Conservation (phyloP, 2,329 filamentous ascomycete genomes). For the Chaetomiaceae sp. region DNA sequence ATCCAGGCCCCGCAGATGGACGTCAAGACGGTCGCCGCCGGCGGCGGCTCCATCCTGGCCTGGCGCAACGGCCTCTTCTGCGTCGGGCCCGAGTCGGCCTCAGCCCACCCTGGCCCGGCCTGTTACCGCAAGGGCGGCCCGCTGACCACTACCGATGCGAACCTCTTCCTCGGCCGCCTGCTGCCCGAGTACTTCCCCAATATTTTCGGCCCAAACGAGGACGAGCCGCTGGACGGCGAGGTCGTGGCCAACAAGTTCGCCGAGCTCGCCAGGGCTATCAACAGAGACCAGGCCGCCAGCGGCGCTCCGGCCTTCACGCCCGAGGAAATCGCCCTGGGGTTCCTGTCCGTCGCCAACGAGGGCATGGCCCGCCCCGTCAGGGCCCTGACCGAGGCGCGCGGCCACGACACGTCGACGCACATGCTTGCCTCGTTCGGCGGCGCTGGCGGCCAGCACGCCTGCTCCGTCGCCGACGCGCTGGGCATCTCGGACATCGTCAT, state of each 20-base stretch:
- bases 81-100: slow-evolving; percentile 83
- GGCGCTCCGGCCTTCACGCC: no score
- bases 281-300: no score
- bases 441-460: slow-evolving; percentile 84
- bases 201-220: slow-evolving; percentile 87
- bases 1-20: slow-evolving; percentile 90
- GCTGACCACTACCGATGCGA: slow-evolving; percentile 89
- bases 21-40: slow-evolving; percentile 92
- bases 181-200: slow-evolving; percentile 90
- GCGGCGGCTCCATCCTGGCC: slow-evolving; percentile 78
- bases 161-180: slow-evolving; percentile 76
- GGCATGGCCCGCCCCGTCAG: slow-evolving; percentile 88
- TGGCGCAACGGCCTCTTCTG: slow-evolving; percentile 87
- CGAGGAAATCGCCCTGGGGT: slow-evolving; percentile 85
- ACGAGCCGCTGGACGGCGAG: slow-evolving; percentile 71
- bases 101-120: slow-evolving; percentile 82
- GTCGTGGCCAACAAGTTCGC: no score
- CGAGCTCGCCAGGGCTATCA: no score
- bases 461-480: slow-evolving; percentile 81
- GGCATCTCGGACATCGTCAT: slow-evolving; percentile 82
- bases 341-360: slow-evolving; percentile 85
- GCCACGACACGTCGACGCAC: slow-evolving; percentile 85
- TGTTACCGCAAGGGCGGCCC: slow-evolving; percentile 89
- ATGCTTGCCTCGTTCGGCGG: slow-evolving; percentile 89
- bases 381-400: slow-evolving; percentile 85